phyloP scores from a whole-genome alignment of 495 filamentous ascomycete species.

The Saxispiralis lemnorum region DNA sequence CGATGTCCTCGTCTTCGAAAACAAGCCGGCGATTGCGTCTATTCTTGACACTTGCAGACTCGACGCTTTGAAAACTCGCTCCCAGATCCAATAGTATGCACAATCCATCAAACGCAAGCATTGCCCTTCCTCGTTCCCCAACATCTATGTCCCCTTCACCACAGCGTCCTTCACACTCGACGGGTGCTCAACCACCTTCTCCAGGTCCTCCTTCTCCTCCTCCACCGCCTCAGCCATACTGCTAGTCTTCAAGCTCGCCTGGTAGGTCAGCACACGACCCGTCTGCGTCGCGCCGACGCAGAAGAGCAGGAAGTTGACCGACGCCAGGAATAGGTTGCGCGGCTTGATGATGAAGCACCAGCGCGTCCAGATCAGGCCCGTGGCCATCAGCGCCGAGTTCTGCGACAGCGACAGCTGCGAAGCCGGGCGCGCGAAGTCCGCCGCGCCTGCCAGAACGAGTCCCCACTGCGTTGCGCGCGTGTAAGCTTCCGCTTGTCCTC shows the following conservation, averaged over 20 bases:
- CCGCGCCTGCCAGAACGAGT: conserved; percentile 76
- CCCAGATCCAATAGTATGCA: no score
- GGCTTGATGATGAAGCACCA: conserved; percentile 98
- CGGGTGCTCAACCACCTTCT: conserved; percentile 29
- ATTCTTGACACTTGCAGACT: no score
- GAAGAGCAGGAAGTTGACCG: conserved; percentile 96
- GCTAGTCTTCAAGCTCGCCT: conserved; percentile 36
- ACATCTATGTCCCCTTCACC: conserved; percentile 7
- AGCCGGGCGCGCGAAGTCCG: conserved; percentile 82
- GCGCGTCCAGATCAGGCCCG: conserved; percentile 92
- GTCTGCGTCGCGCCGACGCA: conserved; percentile 71
- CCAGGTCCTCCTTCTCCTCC: conserved; percentile 31
- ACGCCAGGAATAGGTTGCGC: conserved; percentile 56
- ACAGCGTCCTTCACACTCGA: conserved; percentile 28
- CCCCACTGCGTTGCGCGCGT: conserved; percentile 42
- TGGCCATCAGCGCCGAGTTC: conserved; percentile 70
- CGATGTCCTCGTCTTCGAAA: no score
- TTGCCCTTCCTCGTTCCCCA: neutral
- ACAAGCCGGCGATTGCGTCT: no score
- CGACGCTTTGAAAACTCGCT: no score
- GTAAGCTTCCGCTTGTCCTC: no score
- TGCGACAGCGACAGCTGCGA: conserved; percentile 81
- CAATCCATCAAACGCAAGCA: no score
- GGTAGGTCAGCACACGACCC: conserved; percentile 53
- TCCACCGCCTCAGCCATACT: conserved; percentile 30